Evolutionary conservation across 2,329 filamentous ascomycete species (phyloP), one percentile per base, ranked within the genome.

Genomic region (Hymenoscyphus salicellus): DNA sequence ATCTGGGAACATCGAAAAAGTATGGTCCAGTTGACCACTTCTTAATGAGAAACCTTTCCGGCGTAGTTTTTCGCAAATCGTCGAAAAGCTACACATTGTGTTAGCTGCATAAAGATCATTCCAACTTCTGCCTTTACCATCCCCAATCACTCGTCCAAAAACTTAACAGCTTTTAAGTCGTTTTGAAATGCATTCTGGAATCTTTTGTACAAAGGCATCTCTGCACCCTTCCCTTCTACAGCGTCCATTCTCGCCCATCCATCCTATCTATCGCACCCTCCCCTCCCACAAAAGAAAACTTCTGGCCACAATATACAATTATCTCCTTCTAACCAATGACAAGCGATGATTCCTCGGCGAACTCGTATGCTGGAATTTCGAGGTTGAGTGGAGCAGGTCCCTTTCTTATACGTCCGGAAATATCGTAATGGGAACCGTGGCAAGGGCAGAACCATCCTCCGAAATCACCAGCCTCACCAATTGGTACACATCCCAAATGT

Each of bases 371-470:
- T 72, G 94, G 95, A 72, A 98, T 88, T 84, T 98, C 95, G 78
- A 99, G 88, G 86, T 99, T 99, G 77, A 99, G 87, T 72, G 95
- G 95, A 68, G 95, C 95, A 70, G 95, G 95, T 72, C 95, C 95
- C 87, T 92, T 97, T 84, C 95, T 89, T 86, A 97, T 92, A 82
- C 95, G 93, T 79, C 95, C 95, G 70, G 93, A 98, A 80, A 99
- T 98, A 80, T 99, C 95, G 88, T 99, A 99, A 86, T 99, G 95
- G 74, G 93, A 97, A 81, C 95, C 95, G 87, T 99, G 95, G 91
- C 95, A 99, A 72, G 95, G 95, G 86, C 95, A 99, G 90, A 99
- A 99, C 95, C 95, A 99, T 78, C 95, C 95, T 79, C 95, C 95
- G 77, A 84, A 99, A 82, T 99, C 96, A 79, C 95, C 95, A 71